These are phyloP conservation scores for Xylaria castorea DNA, from an alignment of 495 filamentous ascomycete species.

Conservation along the genomic window DNA sequence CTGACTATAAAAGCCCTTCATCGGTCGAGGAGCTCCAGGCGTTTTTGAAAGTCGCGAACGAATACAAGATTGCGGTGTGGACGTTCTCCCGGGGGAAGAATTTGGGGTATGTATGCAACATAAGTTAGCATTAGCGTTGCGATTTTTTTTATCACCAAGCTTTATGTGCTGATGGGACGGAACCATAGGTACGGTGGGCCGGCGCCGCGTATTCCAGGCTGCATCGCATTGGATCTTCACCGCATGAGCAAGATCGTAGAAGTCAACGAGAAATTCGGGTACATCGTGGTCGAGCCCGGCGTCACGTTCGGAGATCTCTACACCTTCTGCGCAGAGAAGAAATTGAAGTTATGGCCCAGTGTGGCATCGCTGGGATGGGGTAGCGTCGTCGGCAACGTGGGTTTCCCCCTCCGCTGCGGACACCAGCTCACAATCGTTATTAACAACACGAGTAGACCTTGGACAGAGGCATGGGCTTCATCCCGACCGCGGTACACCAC, in stretches of 20 bases:
- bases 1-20: conserved; percentile 37
- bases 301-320: conserved; percentile 63
- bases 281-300: conserved; percentile 62
- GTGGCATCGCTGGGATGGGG: conserved; percentile 64
- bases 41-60: conserved; percentile 51
- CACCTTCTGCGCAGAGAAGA: conserved; percentile 54
- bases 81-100: conserved; percentile 62
- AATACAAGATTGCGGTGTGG: conserved; percentile 57
- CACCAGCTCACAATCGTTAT: not conserved
- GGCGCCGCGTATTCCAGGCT: conserved; percentile 58
- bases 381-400: conserved; percentile 61
- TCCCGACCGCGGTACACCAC: conserved; percentile 56
- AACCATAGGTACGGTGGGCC: conserved; percentile 61
- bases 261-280: conserved; percentile 60
- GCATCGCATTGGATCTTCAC: conserved; percentile 61
- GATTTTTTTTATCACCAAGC: not conserved
- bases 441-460: conserved; percentile 40
- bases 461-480: conserved; percentile 54
- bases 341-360: conserved; percentile 61
- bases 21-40: conserved; percentile 50
- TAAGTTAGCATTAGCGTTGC: not conserved
- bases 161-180: conserved; percentile 21
- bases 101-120: conserved; percentile 40
- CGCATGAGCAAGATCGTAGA: conserved; percentile 63
- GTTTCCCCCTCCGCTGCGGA: conserved; percentile 20